Evolutionary conservation across 169 alveolate genomes (phyloP), one percentile per base, ranked within the genome.

Genomic region (Miamiensis avidus): DNA sequence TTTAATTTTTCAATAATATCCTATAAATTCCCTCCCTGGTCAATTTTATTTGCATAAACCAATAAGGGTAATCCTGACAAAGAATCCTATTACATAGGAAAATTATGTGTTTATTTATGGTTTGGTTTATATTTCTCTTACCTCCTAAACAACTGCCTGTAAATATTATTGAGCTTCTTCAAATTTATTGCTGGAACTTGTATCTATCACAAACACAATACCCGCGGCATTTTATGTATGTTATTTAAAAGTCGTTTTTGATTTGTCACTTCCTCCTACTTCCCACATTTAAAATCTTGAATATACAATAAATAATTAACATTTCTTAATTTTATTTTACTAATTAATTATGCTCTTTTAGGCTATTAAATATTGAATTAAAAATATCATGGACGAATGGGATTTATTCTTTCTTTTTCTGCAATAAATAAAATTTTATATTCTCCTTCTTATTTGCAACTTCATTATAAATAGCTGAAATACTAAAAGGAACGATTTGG

Each of bases 181-280:
- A 34, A 78, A 78, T 74, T 82, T 74, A 28, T 78, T 78, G 29
- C 74, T 78, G 74, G 78, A 77, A 85, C 76, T 25, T 0, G 82
- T 74, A 79, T 85, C 89, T n/a, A 85, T 86, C 4, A 85, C 89
- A 85, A 65, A 85, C 6, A 85, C 29, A 32, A 85, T 73, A 34
- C 86, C 89, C 29, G 78, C 75, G 16, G 83, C 75, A 20, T 85
- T 34, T 11, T 85, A 77, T 77, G 75, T 78, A 78, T 85, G 79
- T 30, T 33, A 49, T 33, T 33, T 74, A 84, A 84, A 85, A 73
- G 77, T 78, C 30, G 78, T 72, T 34, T 86, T 72, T 27, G 69
- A 72, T 34, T 28, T 75, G 34, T 81, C 31, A 69, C 79, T 82
- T 29, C 89, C 89, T 49, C 89, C 89, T 34, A 85, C 73, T 31